A percentile compares a stretch with the other conserved stretches of the same genome.
phyloP scores from a whole-genome alignment of 2,329 filamentous ascomycete species.

The Hypoxylon sp. region DNA sequence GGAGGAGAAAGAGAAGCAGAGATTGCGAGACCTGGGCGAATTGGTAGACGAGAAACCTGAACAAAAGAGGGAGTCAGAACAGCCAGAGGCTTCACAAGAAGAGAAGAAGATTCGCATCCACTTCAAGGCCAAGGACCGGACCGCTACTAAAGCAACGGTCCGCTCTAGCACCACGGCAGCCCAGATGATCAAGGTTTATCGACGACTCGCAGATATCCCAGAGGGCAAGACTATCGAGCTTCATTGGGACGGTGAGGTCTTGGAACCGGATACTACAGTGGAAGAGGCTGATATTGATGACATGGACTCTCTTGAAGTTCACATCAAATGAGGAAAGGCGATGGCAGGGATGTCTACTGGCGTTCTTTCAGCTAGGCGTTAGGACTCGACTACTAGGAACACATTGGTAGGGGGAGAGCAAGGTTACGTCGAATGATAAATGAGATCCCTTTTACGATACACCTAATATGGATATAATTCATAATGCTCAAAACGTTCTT shows the following conservation, averaged over 20 bases:
- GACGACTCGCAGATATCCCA: constrained; percentile 60
- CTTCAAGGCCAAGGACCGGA: constrained; percentile 61
- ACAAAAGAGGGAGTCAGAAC: constrained; percentile 27
- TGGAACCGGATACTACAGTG: constrained; percentile 68
- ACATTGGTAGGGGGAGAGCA: neutral
- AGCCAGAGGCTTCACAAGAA: constrained; percentile 26
- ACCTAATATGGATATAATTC: constrained; percentile 7
- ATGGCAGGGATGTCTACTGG: neutral
- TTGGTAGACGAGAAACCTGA: constrained; percentile 48
- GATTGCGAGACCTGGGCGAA: constrained; percentile 54
- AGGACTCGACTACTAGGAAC: neutral
- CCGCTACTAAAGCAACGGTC: constrained; percentile 61
- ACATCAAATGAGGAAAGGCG: constrained; percentile 58
- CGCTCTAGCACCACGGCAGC: constrained; percentile 65
- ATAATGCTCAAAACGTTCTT: constrained; percentile 26
- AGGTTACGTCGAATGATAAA: no score
- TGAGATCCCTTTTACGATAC: no score
- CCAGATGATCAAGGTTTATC: constrained; percentile 70
- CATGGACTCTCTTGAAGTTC: constrained; percentile 78
- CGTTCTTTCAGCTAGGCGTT: neutral
- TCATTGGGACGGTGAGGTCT: constrained; percentile 77
- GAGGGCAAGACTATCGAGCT: constrained; percentile 65
- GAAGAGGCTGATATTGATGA: constrained; percentile 77
- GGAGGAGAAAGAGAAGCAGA: constrained; percentile 58
- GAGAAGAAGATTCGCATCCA: constrained; percentile 58